phyloP scores from a whole-genome alignment of 2,329 filamentous ascomycete genomes.

The Orbilia ellipsospora region DNA sequence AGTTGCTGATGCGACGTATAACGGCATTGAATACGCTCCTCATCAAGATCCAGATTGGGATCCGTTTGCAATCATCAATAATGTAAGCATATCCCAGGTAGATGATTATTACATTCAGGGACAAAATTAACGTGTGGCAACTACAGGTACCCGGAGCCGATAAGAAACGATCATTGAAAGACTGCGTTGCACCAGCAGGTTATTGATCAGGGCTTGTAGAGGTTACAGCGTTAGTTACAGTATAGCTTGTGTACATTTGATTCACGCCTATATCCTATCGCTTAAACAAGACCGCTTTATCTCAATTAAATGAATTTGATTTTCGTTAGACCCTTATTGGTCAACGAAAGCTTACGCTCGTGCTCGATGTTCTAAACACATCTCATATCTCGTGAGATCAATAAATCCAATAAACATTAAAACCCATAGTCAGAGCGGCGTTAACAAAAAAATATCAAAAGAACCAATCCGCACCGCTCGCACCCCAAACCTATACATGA shows the following conservation, averaged over 20 bases:
- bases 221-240: too few relatives aligned
- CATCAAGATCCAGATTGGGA: constrained; percentile 7
- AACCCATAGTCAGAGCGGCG: neutral
- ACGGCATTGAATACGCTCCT: neutral
- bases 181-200: neutral
- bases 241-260: too few relatives aligned
- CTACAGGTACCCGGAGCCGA: neutral
- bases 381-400: neutral
- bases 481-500: constrained; percentile 7
- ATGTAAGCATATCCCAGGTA: neutral
- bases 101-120: neutral
- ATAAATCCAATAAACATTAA: constrained; percentile 6
- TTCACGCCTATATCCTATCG: too few relatives aligned
- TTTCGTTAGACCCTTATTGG: too few relatives aligned
- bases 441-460: neutral
- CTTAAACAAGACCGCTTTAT: too few relatives aligned
- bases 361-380: too few relatives aligned
- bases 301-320: too few relatives aligned
- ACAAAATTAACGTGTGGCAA: neutral
- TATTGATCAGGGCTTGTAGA: neutral
- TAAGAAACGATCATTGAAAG: neutral
- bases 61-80: constrained; percentile 4
- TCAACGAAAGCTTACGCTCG: too few relatives aligned
- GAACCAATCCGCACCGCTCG: neutral
- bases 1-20: neutral